Percentiles rank a stretch among this genome's conserved stretches.
Conservation (phyloP, 2,329 filamentous ascomycete genomes). For the Aspergillus pseudoglaucus region DNA sequence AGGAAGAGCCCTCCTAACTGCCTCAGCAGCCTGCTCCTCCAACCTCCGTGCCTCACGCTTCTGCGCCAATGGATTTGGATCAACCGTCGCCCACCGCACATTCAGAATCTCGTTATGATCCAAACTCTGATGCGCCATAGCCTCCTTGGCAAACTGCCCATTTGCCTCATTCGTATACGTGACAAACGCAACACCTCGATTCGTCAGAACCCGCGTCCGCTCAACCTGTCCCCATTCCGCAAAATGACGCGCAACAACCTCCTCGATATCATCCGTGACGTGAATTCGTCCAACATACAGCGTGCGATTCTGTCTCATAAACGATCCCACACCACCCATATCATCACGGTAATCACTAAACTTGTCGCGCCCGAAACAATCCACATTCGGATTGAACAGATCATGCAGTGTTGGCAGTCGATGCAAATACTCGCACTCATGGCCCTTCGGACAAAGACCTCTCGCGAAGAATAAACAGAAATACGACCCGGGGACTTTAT, state of each 20-base stretch:
- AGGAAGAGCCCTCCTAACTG: slow-evolving; percentile 78
- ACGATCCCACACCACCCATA: slow-evolving; percentile 94
- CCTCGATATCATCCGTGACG: slow-evolving; percentile 93
- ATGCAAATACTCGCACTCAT: slow-evolving; percentile 92
- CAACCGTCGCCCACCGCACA: slow-evolving; percentile 92
- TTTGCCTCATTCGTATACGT: slow-evolving; percentile 90
- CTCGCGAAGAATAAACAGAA: slow-evolving; percentile 90
- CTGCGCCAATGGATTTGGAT: slow-evolving; percentile 91
- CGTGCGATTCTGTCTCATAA: slow-evolving; percentile 88
- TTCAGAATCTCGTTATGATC: slow-evolving; percentile 92
- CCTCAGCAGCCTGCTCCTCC: slow-evolving; percentile 94
- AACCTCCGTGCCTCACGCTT: slow-evolving; percentile 82
- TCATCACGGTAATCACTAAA: slow-evolving; percentile 90
- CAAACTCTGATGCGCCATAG: slow-evolving; percentile 89
- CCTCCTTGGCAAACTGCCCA: slow-evolving; percentile 84
- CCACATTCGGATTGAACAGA: slow-evolving; percentile 85
- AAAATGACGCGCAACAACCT: slow-evolving; percentile 90
- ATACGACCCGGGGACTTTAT: slow-evolving; percentile 70
- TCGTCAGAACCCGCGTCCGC: slow-evolving; percentile 78
- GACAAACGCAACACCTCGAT: slow-evolving; percentile 85
- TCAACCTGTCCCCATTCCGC: slow-evolving; percentile 95
- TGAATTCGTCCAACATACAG: slow-evolving; percentile 91
- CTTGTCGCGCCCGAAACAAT: slow-evolving; percentile 93
- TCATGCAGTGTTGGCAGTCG: slow-evolving; percentile 80
- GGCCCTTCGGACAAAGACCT: slow-evolving; percentile 66